Base-by-base conservation (phyloP, 2,329 filamentous ascomycete species). In the Diaporthe longicolla region DNA sequence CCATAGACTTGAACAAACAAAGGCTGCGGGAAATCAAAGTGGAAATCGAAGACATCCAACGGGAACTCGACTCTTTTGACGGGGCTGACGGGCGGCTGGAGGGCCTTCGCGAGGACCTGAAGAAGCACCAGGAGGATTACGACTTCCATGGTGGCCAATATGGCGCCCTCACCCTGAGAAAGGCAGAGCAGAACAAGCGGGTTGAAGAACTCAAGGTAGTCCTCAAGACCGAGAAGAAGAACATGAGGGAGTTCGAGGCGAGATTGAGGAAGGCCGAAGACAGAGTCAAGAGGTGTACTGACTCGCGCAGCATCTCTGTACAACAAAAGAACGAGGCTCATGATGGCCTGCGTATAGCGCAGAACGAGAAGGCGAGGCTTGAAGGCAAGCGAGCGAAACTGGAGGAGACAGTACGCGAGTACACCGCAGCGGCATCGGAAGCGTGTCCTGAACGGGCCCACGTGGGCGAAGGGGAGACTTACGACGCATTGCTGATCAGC, bases 71-170 rank as follows among this genome's bases (percentile, higher is more conserved):
- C 76, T 87, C 85, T 35, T 89, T 90, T 61, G 89, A 93, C 74
- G 92, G 93, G 4, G 90, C 91, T 71, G 94, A 95, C 79, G 92
- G 90, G 65, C 87, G 88, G 70, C 84, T 96, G 0, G 88, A 91
- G 59, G 84, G 84, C 17, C 84, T 95, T 2, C 88, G 88, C 71
- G 82, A 85, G 21, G 85, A 90, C 63, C 86, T 97, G 1, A 83
- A 85, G 72, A 89, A 91, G 10, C 81, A 82, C 3, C 81, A 87
- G 75, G 82, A 83, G 17, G 79, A 84, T 54, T 79, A 84, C 29
- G 83, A 87, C 1, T 85, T 88, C 63, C 85, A 89, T 35, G 88
- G 91, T 80, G 79, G 83, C 17, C 87, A 91, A 73, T 92, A 89
- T 76, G 90, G 88, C 26, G 84, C 86, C 70, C 82, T 90, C 77